Evolutionary conservation across 2,329 filamentous ascomycete genomes (phyloP).

Genomic region (Gaeumannomyces tritici): DNA sequence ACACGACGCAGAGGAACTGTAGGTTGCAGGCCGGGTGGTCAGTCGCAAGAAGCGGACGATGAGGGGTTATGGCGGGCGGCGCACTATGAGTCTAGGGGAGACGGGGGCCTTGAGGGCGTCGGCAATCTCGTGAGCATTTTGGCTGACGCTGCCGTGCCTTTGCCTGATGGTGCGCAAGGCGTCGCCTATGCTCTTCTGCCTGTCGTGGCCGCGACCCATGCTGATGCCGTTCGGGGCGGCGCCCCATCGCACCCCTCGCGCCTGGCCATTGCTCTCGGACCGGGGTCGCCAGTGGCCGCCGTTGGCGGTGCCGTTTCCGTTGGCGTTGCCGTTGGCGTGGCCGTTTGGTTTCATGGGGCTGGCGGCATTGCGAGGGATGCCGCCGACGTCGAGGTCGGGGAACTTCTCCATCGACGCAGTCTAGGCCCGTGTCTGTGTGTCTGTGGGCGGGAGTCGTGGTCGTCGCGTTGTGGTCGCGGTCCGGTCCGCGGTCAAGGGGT

Average conservation of each 20-base stretch:
- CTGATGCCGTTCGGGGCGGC: conserved; percentile 6
- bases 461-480: neutral
- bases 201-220: conserved; percentile 39
- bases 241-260: conserved; percentile 19
- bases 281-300: conserved; percentile 48
- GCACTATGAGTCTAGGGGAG: conserved; percentile 79
- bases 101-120: conserved; percentile 85
- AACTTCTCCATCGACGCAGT: conserved; percentile 43
- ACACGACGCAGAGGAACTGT: conserved; percentile 75
- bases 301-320: neutral
- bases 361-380: conserved; percentile 2
- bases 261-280: conserved; percentile 31
- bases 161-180: conserved; percentile 76
- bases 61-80: conserved; percentile 12
- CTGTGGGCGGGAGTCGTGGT: neutral
- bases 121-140: conserved; percentile 88
- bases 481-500: neutral
- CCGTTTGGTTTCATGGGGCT: conserved; percentile 19
- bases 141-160: conserved; percentile 75
- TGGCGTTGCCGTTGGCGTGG: conserved; percentile 14
- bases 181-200: conserved; percentile 82
- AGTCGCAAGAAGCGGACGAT: neutral
- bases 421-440: neutral
- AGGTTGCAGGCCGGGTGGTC: neutral
- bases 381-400: conserved; percentile 38